Percentiles rank a stretch among this genome's conserved stretches.
Conservation (phyloP, 176 grass and related monocot genomes). For the Cocos nucifera region DNA sequence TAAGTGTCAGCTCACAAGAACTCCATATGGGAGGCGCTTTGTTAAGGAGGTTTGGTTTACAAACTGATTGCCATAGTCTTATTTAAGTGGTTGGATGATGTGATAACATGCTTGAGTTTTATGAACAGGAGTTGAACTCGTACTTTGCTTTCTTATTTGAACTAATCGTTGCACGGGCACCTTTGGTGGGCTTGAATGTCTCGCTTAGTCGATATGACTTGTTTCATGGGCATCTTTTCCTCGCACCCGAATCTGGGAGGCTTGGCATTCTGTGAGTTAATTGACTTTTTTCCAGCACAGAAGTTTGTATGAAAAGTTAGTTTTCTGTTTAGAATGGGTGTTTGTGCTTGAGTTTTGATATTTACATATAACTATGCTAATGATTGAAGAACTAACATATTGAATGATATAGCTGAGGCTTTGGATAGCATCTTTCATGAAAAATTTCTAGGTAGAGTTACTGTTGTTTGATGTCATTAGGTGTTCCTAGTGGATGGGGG, state of each 20-base stretch:
- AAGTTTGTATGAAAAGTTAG: not conserved
- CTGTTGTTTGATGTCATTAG: too few relatives aligned
- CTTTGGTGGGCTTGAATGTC: slow-evolving; percentile 64
- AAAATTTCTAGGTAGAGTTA: too few relatives aligned
- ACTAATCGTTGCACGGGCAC: slow-evolving; percentile 53
- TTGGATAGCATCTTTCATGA: too few relatives aligned
- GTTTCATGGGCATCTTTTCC: slow-evolving; percentile 88
- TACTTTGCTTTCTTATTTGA: slow-evolving; percentile 87
- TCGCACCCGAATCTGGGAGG: slow-evolving; percentile 53
- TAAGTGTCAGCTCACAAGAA: slow-evolving; percentile 79
- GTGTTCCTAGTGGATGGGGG: too few relatives aligned
- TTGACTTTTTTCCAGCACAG: not conserved
- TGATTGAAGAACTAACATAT: too few relatives aligned
- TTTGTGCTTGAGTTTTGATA: not conserved
- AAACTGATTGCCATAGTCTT: not conserved
- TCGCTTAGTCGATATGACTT: slow-evolving; percentile 67
- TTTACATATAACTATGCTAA: too few relatives aligned
- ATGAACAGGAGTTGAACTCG: slow-evolving; percentile 69
- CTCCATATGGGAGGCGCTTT: slow-evolving; percentile 63
- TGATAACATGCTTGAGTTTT: slow-evolving; percentile 7
- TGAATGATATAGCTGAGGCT: too few relatives aligned
- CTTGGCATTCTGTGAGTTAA: slow-evolving; percentile 77
- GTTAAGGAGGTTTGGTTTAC: slow-evolving; percentile 31
- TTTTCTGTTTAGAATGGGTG: not conserved
- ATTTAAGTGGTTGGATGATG: slow-evolving; percentile 13